Percentiles rank a stretch among this genome's conserved stretches.
These are phyloP conservation scores for Vigna reflexopilosa DNA, from an alignment of 306 rosid genomes.

Conservation along the genomic window DNA sequence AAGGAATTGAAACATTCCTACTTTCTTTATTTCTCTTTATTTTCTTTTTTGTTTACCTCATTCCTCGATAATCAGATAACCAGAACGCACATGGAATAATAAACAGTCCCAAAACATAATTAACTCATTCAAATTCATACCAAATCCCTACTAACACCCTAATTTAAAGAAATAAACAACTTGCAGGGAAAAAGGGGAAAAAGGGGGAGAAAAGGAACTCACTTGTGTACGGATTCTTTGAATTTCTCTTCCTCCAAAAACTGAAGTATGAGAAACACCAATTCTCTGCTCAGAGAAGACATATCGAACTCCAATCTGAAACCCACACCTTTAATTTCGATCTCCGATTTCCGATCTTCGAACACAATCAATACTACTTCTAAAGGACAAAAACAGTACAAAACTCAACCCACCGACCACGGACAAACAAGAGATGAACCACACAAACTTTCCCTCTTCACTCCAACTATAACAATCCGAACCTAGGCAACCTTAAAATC, in stretches of 20 bases:
- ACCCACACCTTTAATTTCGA: constrained; percentile 31
- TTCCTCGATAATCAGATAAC: neutral
- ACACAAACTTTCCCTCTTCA: neutral
- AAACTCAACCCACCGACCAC: constrained; percentile 42
- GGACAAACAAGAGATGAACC: constrained; percentile 28
- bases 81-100: neutral
- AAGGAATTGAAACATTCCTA: neutral
- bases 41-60: no score
- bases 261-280: constrained; percentile 89
- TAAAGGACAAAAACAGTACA: constrained; percentile 6
- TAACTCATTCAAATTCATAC: constrained; percentile 13
- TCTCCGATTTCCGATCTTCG: constrained; percentile 46
- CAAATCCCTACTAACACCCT: neutral
- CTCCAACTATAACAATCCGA: constrained; percentile 43
- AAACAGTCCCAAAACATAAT: neutral
- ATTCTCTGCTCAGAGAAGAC: constrained; percentile 87
- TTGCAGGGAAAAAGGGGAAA: neutral
- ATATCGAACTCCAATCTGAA: constrained; percentile 45
- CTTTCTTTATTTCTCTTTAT: neutral
- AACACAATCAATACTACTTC: neutral
- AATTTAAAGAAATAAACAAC: neutral
- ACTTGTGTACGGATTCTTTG: constrained; percentile 78
- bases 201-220: constrained; percentile 8
- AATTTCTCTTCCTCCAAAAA: constrained; percentile 88
- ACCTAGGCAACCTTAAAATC: constrained; percentile 48